Conservation (phyloP, 805 yeast genomes). For the Candida endomychidarum region DNA sequence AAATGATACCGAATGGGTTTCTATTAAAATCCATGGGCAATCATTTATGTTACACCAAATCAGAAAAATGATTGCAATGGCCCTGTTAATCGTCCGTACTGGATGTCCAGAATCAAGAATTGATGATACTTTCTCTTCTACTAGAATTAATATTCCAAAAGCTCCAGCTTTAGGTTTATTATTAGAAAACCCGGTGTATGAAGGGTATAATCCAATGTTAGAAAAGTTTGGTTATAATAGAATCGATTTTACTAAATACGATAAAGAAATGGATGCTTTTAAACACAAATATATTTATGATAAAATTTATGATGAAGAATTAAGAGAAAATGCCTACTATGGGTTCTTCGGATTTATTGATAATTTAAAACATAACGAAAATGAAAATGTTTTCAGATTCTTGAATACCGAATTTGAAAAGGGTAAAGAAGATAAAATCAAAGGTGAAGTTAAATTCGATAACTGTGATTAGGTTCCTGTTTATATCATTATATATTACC, state of each 20-base stretch:
- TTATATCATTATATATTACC: slow-evolving; percentile 6
- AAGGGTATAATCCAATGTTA: slow-evolving; percentile 72
- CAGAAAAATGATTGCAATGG: slow-evolving; percentile 97
- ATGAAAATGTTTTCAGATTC: slow-evolving; percentile 59
- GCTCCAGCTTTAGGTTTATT: slow-evolving; percentile 95
- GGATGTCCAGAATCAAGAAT: slow-evolving; percentile 81
- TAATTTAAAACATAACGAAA: slow-evolving; percentile 49
- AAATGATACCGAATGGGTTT: slow-evolving; percentile 93
- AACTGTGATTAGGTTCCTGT: too few species aligned
- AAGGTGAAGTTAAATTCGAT: slow-evolving; percentile 13
- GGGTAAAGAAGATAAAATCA: slow-evolving; percentile 14
- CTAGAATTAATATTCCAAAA: slow-evolving; percentile 86
- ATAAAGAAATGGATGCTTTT: slow-evolving; percentile 75
- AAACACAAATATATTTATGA: slow-evolving; percentile 88
- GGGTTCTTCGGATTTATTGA: slow-evolving; percentile 92
- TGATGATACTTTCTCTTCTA: slow-evolving; percentile 68
- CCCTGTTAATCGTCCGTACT: slow-evolving; percentile 78
- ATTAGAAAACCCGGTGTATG: slow-evolving; percentile 89
- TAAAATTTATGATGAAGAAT: slow-evolving; percentile 88
- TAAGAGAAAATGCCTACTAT: slow-evolving; percentile 79
- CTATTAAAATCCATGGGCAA: slow-evolving; percentile 96
- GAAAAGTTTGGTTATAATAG: slow-evolving; percentile 75
- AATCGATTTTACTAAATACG: slow-evolving; percentile 65
- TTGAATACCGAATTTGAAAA: slow-evolving; percentile 42
- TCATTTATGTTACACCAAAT: slow-evolving; percentile 98